These are phyloP conservation scores for Trypanosomatidae sp. DNA, from an alignment of 208 protist genomes.

Conservation along the genomic window DNA sequence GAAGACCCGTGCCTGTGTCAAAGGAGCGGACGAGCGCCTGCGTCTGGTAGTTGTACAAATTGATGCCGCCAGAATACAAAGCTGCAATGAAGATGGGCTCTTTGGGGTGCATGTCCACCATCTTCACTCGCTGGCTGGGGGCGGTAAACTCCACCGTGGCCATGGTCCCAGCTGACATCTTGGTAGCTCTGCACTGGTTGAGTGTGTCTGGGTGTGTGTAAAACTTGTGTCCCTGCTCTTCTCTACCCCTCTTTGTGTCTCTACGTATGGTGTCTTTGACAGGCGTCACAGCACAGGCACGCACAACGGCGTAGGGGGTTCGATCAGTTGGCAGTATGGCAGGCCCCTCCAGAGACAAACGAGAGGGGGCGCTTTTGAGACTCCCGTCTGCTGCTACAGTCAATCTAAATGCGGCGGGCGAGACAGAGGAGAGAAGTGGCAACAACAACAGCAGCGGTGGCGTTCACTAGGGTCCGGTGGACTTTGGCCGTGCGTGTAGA, in stretches of 20 bases:
- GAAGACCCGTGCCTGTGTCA: constrained; percentile 92
- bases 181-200: neutral
- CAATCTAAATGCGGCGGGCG: neutral
- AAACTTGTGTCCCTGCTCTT: neutral
- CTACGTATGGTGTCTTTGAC: neutral
- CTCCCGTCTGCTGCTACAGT: neutral
- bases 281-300: neutral
- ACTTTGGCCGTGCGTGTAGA: neutral
- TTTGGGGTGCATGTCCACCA: constrained; percentile 98
- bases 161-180: constrained; percentile 17
- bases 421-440: neutral
- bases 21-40: constrained; percentile 97
- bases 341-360: neutral
- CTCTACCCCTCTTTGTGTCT: neutral
- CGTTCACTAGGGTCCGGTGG: neutral
- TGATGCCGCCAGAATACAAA: constrained; percentile 94
- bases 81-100: constrained; percentile 96
- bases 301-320: neutral
- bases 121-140: constrained; percentile 97
- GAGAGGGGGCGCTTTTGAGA: neutral
- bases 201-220: neutral
- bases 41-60: constrained; percentile 98
- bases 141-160: constrained; percentile 67
- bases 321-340: neutral
- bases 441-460: neutral